Percentiles rank a stretch among this genome's conserved stretches.
These are phyloP conservation scores for Bromus sterilis DNA, from an alignment of 176 grass and related monocot genomes.

Conservation along the genomic window DNA sequence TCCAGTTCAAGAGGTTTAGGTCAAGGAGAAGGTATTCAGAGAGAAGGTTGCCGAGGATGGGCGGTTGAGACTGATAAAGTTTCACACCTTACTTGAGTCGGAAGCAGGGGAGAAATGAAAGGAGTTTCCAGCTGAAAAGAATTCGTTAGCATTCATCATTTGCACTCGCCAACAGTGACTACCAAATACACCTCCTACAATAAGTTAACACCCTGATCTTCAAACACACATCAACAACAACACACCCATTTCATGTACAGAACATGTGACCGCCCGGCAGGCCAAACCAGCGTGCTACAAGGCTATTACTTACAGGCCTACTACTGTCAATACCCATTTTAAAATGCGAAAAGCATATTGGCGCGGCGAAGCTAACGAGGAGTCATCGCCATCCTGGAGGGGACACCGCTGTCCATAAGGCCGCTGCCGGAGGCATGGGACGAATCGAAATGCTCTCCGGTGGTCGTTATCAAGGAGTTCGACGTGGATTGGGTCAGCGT, in stretches of 20 bases:
- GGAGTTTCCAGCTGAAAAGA: not conserved
- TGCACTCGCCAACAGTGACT: not conserved
- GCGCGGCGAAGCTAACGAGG: conserved; percentile 15
- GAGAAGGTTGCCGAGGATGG: too few relatives aligned
- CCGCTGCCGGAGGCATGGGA: conserved; percentile 25
- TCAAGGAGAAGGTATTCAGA: too few relatives aligned
- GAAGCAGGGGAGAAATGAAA: not conserved
- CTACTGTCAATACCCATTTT: not conserved
- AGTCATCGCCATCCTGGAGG: conserved; percentile 9
- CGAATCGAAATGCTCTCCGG: conserved; percentile 21
- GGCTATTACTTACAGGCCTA: not conserved
- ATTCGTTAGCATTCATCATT: not conserved
- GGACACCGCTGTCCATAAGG: conserved; percentile 36
- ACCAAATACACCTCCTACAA: not conserved
- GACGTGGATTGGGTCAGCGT: conserved; percentile 21
- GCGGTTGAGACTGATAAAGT: too few relatives aligned
- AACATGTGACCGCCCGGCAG: not conserved
- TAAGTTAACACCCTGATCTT: not conserved
- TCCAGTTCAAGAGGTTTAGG: too few relatives aligned
- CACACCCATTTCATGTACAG: not conserved
- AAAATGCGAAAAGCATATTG: not conserved
- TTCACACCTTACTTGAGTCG: too few relatives aligned
- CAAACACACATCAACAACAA: not conserved
- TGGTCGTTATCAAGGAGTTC: conserved; percentile 7
- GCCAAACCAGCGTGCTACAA: not conserved